Percentiles rank a stretch among this genome's conserved stretches.
Conservation (phyloP, 192 early-diverging fungal genomes). For the Nowakowskiella sp. region DNA sequence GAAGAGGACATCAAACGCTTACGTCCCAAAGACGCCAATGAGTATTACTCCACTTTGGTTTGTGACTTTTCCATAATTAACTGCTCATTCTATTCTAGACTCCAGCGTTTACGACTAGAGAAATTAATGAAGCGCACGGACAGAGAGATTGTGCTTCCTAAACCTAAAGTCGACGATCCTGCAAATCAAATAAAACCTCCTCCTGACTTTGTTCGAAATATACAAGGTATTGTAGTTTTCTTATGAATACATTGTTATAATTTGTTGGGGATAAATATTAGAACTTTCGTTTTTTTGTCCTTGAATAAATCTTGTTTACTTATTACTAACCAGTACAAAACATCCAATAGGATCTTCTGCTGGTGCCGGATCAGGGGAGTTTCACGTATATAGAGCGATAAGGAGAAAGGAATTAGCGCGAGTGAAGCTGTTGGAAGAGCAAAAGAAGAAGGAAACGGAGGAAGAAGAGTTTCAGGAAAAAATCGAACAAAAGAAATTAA, state of each 20-base stretch:
- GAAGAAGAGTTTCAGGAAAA: conserved; percentile 51
- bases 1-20: no score
- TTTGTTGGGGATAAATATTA: neutral
- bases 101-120: conserved; percentile 56
- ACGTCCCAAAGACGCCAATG: no score
- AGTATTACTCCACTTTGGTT: no score
- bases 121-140: conserved; percentile 71
- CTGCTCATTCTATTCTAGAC: no score
- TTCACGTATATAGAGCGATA: conserved; percentile 84
- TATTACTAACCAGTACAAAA: neutral
- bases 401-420: conserved; percentile 80
- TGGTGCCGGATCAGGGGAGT: conserved; percentile 92
- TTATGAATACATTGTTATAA: neutral
- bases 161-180: conserved; percentile 17
- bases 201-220: conserved; percentile 81
- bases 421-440: conserved; percentile 69
- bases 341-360: conserved; percentile 80
- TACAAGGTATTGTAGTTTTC: conserved; percentile 47
- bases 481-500: conserved; percentile 41
- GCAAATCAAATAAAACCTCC: conserved; percentile 53
- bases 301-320: no score
- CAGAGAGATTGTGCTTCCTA: conserved; percentile 69
- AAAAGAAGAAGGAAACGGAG: conserved; percentile 58
- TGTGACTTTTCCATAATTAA: no score
- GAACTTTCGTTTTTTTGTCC: neutral